A percentile compares a stretch with the other conserved stretches of the same genome.
These are phyloP conservation scores for Leersia perrieri DNA, from an alignment of 176 grass and related monocot species.

Conservation along the genomic window DNA sequence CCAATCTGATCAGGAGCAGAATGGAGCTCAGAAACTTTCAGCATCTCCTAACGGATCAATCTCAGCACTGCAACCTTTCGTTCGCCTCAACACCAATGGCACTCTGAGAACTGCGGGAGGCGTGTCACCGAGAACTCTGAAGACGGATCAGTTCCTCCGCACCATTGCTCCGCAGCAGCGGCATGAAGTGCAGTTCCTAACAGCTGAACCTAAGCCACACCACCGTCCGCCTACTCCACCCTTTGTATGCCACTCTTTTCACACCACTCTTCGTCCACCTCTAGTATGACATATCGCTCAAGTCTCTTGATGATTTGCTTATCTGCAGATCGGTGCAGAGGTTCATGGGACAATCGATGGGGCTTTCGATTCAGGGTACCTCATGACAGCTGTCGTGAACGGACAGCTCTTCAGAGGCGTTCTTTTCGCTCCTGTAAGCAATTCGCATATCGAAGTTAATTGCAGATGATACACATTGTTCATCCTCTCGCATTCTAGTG, in stretches of 20 bases:
- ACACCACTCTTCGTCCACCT: neutral
- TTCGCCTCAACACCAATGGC: constrained; percentile 52
- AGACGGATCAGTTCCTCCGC: constrained; percentile 55
- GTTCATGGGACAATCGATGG: constrained; percentile 82
- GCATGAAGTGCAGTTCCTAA: constrained; percentile 63
- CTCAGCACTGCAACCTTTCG: constrained; percentile 48
- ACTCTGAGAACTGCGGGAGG: constrained; percentile 31
- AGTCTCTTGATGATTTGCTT: neutral
- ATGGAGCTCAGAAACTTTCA: constrained; percentile 57
- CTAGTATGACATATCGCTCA: neutral
- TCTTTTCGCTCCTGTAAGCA: constrained; percentile 87
- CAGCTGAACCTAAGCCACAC: constrained; percentile 49
- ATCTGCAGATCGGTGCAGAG: constrained; percentile 75
- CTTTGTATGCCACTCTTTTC: constrained; percentile 43
- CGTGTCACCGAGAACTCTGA: constrained; percentile 34
- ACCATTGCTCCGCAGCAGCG: constrained; percentile 34
- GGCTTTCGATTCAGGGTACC: constrained; percentile 91
- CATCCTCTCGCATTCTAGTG: neutral
- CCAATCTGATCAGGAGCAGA: constrained; percentile 90
- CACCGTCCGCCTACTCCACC: constrained; percentile 39
- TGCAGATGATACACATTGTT: neutral
- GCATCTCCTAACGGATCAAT: constrained; percentile 52
- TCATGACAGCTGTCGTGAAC: constrained; percentile 85
- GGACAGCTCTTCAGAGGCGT: constrained; percentile 88
- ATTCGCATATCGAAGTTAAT: neutral